A percentile compares a stretch with the other conserved stretches of the same genome.
Conservation (phyloP, 2,329 filamentous ascomycete genomes). For the Aplosporella prunicola region DNA sequence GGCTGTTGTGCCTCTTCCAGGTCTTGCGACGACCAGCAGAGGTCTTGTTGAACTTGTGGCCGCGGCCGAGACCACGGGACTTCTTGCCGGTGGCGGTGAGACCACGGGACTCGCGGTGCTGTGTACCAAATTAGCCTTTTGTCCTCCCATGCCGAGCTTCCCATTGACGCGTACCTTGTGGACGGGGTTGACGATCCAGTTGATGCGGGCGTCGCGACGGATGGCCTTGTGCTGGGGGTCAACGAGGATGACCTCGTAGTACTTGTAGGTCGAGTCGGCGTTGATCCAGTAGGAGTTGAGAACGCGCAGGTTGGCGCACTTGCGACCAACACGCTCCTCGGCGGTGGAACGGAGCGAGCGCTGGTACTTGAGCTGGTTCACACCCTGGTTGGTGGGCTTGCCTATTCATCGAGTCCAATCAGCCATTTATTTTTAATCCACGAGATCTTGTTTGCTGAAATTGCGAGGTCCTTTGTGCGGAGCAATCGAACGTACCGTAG, state of each 20-base stretch:
- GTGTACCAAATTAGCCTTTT: neutral
- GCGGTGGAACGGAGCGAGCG: slow-evolving; percentile 94
- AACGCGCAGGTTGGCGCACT: slow-evolving; percentile 97
- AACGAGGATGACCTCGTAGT: slow-evolving; percentile 99
- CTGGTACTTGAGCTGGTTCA: slow-evolving; percentile 99
- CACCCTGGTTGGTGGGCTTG: slow-evolving; percentile 99
- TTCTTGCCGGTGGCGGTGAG: slow-evolving; percentile 99
- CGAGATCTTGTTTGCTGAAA: neutral
- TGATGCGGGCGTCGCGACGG: slow-evolving; percentile 97
- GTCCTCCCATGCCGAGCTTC: neutral
- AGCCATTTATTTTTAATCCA: too few relatives aligned
- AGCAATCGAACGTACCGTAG: slow-evolving; percentile 56
- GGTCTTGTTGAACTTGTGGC: slow-evolving; percentile 99
- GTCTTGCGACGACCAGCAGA: slow-evolving; percentile 96
- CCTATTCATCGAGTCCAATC: slow-evolving; percentile 45
- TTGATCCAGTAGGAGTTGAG: slow-evolving; percentile 99
- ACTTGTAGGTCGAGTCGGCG: slow-evolving; percentile 99
- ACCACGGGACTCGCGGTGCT: slow-evolving; percentile 95
- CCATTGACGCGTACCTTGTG: slow-evolving; percentile 59
- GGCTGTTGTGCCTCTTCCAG: slow-evolving; percentile 99
- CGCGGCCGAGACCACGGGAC: slow-evolving; percentile 98
- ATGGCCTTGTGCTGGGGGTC: slow-evolving; percentile 99
- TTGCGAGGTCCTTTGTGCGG: neutral
- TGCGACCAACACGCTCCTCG: slow-evolving; percentile 98
- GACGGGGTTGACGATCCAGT: slow-evolving; percentile 99